These are phyloP conservation scores for Apiospora saccharicola DNA, from an alignment of 2,329 filamentous ascomycete species.

Conservation along the genomic window DNA sequence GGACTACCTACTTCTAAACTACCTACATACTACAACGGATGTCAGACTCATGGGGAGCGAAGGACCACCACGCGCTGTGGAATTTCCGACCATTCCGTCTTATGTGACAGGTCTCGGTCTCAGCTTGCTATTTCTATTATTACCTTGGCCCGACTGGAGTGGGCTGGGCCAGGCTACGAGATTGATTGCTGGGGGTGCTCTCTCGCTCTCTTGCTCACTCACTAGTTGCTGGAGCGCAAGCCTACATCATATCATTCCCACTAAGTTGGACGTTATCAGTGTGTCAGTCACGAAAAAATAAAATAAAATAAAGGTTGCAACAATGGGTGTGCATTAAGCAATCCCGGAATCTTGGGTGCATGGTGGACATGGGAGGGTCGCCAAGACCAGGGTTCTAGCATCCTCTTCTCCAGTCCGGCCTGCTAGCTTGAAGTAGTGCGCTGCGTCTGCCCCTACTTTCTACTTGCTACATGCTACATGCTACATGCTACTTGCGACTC, in stretches of 20 bases:
- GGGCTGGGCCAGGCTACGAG: constrained; percentile 5
- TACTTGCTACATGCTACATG: background rate
- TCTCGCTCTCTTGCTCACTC: background rate
- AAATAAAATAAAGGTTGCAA: constrained; percentile 5
- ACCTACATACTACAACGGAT: background rate
- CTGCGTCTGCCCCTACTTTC: background rate
- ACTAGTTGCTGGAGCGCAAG: constrained; percentile 11
- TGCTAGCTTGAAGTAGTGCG: constrained; percentile 1
- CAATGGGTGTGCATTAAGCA: constrained; percentile 30
- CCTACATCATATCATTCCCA: constrained; percentile 15
- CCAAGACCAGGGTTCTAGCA: constrained; percentile 42
- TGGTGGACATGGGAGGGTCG: constrained; percentile 37
- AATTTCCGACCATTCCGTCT: constrained; percentile 24
- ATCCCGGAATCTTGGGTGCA: constrained; percentile 45
- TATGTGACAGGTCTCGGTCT: constrained; percentile 24
- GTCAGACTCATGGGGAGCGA: background rate
- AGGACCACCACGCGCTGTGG: background rate
- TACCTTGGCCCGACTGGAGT: background rate
- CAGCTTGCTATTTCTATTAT: constrained; percentile 9
- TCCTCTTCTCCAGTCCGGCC: constrained; percentile 29
- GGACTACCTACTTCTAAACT: background rate
- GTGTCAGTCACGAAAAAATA: constrained; percentile 13
- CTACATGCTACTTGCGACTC: background rate
- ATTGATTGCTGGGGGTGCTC: background rate
- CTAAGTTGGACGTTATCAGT: constrained; percentile 9